Evolutionary conservation across 495 filamentous ascomycete genomes (phyloP).

Genomic region (Lentithecium fluviatile): DNA sequence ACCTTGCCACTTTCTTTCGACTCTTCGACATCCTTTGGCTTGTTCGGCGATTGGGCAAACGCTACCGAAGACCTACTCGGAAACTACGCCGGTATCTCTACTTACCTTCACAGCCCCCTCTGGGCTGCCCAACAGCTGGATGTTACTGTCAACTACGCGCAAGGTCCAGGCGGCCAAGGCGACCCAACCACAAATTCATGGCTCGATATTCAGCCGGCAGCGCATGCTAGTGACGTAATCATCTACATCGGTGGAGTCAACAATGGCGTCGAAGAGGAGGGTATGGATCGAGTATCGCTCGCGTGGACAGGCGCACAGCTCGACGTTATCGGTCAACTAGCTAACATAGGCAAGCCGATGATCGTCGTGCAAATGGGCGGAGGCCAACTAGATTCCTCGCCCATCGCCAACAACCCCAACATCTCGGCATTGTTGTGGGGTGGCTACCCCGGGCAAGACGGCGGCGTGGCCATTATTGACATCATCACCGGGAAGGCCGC

Average conservation of each 20-base stretch:
- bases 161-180: slow-evolving; percentile 47
- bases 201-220: slow-evolving; percentile 46
- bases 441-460: slow-evolving; percentile 61
- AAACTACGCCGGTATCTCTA: slow-evolving; percentile 58
- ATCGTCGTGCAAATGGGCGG: slow-evolving; percentile 59
- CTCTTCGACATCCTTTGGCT: slow-evolving; percentile 48
- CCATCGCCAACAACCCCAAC: slow-evolving; percentile 45
- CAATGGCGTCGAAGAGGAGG: slow-evolving; percentile 56
- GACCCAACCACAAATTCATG: slow-evolving; percentile 42
- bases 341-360: slow-evolving; percentile 53
- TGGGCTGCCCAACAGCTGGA: slow-evolving; percentile 50
- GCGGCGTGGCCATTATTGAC: slow-evolving; percentile 55
- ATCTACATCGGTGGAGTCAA: slow-evolving; percentile 61
- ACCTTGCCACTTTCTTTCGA: slow-evolving; percentile 50
- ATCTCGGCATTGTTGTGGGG: slow-evolving; percentile 58
- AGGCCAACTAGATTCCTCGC: slow-evolving; percentile 41
- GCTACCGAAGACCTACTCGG: slow-evolving; percentile 62
- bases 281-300: slow-evolving; percentile 55
- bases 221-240: slow-evolving; percentile 54
- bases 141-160: slow-evolving; percentile 52
- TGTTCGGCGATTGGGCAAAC: slow-evolving; percentile 61
- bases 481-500: slow-evolving; percentile 55
- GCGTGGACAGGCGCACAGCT: slow-evolving; percentile 60
- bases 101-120: slow-evolving; percentile 56
- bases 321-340: slow-evolving; percentile 54